Evolutionary conservation across 768 basidiomycete species (phyloP), one percentile per base, ranked within the genome.

Genomic region (Tylopilus rubrobrunneus): DNA sequence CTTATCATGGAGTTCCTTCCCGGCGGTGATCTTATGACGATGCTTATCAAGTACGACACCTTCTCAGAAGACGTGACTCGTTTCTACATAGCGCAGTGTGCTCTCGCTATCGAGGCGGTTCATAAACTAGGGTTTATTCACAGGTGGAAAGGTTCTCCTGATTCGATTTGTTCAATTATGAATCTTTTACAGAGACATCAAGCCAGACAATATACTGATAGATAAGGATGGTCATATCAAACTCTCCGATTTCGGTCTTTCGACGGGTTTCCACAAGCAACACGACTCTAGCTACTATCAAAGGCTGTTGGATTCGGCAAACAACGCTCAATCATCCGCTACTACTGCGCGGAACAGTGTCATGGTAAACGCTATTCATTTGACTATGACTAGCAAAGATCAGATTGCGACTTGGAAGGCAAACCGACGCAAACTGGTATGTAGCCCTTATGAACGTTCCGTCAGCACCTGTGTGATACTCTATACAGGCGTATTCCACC

Each of bases 41-140:
- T 98, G 96, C 78, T 98, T 53, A 98, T 98, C 79, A 98, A 98
- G 73, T 98, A 98, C 73, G 97, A 98, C 68, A 97, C 95, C 0
- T 98, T 98, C 73, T 91, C 91, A 0, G 96, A 98, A 73, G 97
- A 98, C 63, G 96, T 98, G 14, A 93, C 93, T 52, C 82, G 96
- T 49, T 98, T 98, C 71, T 98, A 99, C 72, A 92, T 99, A 66
- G 97, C 97, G n/a, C 88, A 99, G 74, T 98, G 94, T 72, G 89
- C 96, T 47, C 78, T 98, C 17, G 97, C 97, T 8, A 98, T 99
- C 57, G 96, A 98, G 67, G 92, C 96, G 3, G 95, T 99, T 4
- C 96, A 99, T 72, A 85, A 90, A 61, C 83, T 98, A 28, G 97
- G 96, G 1, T 98, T 98, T 71, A 98, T 98, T 58, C 97, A 98